Evolutionary conservation across 2,329 filamentous ascomycete species (phyloP).

Genomic region (Acarospora socialis): DNA sequence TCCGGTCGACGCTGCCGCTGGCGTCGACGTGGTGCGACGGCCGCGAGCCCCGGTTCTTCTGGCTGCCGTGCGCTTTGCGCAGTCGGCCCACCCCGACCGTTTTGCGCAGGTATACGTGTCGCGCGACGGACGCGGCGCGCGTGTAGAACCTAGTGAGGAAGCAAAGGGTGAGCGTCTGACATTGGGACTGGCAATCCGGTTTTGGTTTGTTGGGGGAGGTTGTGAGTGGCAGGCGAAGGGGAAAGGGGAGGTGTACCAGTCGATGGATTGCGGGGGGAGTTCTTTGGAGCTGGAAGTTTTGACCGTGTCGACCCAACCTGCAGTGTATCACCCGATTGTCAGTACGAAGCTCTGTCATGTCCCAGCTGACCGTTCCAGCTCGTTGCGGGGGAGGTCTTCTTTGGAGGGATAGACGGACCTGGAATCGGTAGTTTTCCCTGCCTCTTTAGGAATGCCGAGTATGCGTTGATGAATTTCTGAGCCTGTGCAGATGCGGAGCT

Average conservation of each 20-base stretch:
- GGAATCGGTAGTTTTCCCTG: slow-evolving; percentile 57
- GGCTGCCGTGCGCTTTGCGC: slow-evolving; percentile 86
- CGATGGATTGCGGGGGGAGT: slow-evolving; percentile 92
- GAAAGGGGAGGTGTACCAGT: slow-evolving; percentile 60
- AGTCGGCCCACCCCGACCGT: slow-evolving; percentile 97
- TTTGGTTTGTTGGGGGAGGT: slow-evolving; percentile 15
- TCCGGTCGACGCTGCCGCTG: slow-evolving; percentile 90
- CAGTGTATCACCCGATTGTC: slow-evolving; percentile 24
- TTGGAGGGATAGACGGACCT: slow-evolving; percentile 35
- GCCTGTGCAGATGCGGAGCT: slow-evolving; percentile 39
- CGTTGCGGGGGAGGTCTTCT: background rate
- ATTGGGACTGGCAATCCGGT: background rate
- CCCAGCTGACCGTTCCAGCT: background rate
- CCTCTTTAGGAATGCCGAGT: slow-evolving; percentile 56
- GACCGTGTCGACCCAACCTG: slow-evolving; percentile 98
- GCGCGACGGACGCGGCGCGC: slow-evolving; percentile 86
- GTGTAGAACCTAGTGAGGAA: slow-evolving; percentile 47
- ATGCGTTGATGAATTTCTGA: slow-evolving; percentile 54
- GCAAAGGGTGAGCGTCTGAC: slow-evolving; percentile 3
- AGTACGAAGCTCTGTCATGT: slow-evolving; percentile 20
- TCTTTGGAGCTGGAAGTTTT: slow-evolving; percentile 96
- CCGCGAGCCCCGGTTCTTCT: slow-evolving; percentile 90
- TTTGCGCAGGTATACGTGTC: slow-evolving; percentile 99
- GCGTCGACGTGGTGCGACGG: slow-evolving; percentile 93
- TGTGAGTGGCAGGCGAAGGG: slow-evolving; percentile 12